Percentiles rank a stretch among this genome's conserved stretches.
Conservation (phyloP, 1,284 basidiomycete genomes). For the Boletus sp. region DNA sequence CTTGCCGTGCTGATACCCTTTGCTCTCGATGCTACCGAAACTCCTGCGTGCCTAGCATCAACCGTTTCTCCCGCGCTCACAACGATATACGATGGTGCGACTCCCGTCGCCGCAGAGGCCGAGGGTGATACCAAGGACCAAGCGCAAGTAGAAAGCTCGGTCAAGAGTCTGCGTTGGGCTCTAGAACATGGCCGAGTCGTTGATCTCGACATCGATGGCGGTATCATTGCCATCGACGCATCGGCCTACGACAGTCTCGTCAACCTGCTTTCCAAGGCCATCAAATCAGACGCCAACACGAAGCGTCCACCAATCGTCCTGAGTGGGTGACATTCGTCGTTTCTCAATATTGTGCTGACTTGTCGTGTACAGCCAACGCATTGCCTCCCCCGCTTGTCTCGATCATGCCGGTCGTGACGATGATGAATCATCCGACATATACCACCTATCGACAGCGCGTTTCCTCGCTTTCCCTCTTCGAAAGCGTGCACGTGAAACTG, state of each 20-base stretch:
- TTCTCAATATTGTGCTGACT: slow-evolving; percentile 7
- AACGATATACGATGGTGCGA: slow-evolving; percentile 49
- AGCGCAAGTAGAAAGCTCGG: slow-evolving; percentile 18
- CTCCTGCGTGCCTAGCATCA: slow-evolving; percentile 38
- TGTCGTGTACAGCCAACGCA: slow-evolving; percentile 59
- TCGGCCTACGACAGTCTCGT: slow-evolving; percentile 67
- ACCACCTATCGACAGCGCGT: slow-evolving; percentile 69
- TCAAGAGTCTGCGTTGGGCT: slow-evolving; percentile 55
- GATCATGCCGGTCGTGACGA: slow-evolving; percentile 66
- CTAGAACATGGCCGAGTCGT: slow-evolving; percentile 57
- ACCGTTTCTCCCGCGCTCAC: slow-evolving; percentile 49
- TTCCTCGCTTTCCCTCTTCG: slow-evolving; percentile 73
- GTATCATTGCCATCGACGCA: slow-evolving; percentile 46
- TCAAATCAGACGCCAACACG: slow-evolving; percentile 25
- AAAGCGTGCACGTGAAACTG: slow-evolving; percentile 72
- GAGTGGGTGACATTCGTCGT: slow-evolving; percentile 47
- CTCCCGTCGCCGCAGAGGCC: slow-evolving; percentile 35
- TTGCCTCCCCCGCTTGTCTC: slow-evolving; percentile 81
- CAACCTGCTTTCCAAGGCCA: slow-evolving; percentile 65
- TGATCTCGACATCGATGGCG: slow-evolving; percentile 61
- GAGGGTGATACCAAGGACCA: slow-evolving; percentile 16
- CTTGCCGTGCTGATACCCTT: slow-evolving; percentile 57
- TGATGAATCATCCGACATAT: slow-evolving; percentile 74
- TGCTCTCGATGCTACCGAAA: slow-evolving; percentile 42
- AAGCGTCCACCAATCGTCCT: slow-evolving; percentile 63